A percentile compares a stretch with the other conserved stretches of the same genome.
These are phyloP conservation scores for Kwoniella botswanensis DNA, from an alignment of 768 basidiomycete species.

Conservation along the genomic window DNA sequence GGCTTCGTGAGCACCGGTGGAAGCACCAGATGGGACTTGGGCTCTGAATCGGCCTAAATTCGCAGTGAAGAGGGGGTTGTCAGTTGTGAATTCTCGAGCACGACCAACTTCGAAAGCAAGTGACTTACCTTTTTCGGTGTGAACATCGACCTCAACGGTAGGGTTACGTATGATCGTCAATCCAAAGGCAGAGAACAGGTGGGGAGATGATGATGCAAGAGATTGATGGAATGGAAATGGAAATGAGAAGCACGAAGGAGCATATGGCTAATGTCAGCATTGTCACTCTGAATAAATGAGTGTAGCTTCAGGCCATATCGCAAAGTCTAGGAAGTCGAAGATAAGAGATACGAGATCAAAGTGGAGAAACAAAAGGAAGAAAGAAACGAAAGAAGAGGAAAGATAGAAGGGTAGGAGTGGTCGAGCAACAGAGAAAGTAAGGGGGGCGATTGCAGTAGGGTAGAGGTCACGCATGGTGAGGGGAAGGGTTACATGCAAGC, in stretches of 20 bases:
- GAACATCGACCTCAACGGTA: conserved; percentile 89
- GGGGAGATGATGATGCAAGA: neutral
- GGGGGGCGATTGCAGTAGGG: neutral
- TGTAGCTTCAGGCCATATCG: neutral
- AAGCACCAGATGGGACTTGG: conserved; percentile 96
- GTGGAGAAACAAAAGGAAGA: too few species aligned
- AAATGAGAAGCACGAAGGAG: neutral
- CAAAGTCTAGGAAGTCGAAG: neutral
- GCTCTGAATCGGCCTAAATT: conserved; percentile 83
- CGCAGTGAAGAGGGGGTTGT: neutral
- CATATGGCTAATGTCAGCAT: conserved; percentile 20
- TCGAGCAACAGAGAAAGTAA: neutral
- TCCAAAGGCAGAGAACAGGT: neutral
- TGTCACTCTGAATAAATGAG: neutral
- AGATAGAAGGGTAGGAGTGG: neutral
- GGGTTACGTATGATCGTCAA: conserved; percentile 53
- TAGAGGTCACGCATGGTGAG: neutral
- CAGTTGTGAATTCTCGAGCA: neutral
- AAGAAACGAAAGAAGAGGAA: neutral
- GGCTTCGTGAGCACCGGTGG: conserved; percentile 96
- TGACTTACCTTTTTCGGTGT: conserved; percentile 78
- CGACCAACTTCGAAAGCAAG: neutral
- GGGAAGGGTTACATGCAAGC: too few species aligned
- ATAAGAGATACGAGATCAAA: neutral
- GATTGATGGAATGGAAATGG: conserved; percentile 1